Conservation (phyloP, 2,329 filamentous ascomycete genomes). For the Pleurostoma richardsiae region DNA sequence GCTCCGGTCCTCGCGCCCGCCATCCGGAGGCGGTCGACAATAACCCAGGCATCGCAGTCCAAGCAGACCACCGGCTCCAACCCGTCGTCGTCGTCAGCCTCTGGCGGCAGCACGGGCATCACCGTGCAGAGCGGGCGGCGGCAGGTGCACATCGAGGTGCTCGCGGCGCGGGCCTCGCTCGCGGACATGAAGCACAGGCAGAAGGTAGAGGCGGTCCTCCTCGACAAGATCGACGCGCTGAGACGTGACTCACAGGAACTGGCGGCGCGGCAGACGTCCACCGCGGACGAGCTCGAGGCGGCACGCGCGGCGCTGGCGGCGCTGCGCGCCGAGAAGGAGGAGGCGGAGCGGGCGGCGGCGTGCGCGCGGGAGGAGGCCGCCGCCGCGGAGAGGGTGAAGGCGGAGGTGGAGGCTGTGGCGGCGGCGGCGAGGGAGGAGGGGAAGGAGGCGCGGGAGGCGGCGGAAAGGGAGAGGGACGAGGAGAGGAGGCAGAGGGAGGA, state of each 20-base stretch:
- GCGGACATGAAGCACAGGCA: constrained; percentile 3
- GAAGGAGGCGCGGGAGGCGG: constrained; percentile 3
- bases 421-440: constrained; percentile 4
- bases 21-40: no score
- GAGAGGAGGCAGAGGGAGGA: constrained; percentile 5
- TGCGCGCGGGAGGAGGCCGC: constrained; percentile 2
- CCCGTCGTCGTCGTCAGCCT: background rate
- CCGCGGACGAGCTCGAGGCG: background rate
- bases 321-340: constrained; percentile 4
- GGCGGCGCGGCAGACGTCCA: background rate
- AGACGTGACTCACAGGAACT: constrained; percentile 6
- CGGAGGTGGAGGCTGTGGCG: constrained; percentile 5
- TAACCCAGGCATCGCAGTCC: no score
- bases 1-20: no score
- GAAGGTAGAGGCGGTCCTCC: constrained; percentile 2
- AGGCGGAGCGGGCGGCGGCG: constrained; percentile 1
- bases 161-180: background rate
- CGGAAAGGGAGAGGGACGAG: constrained; percentile 3
- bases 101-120: background rate
- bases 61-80: background rate
- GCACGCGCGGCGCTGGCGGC: background rate
- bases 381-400: constrained; percentile 3
- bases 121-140: background rate
- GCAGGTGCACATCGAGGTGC: constrained; percentile 7
- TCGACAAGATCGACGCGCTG: constrained; percentile 8